A percentile compares a stretch with the other conserved stretches of the same genome.
These are phyloP conservation scores for Hyphodiscus hymeniophilus DNA, from an alignment of 495 filamentous ascomycete species.

Conservation along the genomic window DNA sequence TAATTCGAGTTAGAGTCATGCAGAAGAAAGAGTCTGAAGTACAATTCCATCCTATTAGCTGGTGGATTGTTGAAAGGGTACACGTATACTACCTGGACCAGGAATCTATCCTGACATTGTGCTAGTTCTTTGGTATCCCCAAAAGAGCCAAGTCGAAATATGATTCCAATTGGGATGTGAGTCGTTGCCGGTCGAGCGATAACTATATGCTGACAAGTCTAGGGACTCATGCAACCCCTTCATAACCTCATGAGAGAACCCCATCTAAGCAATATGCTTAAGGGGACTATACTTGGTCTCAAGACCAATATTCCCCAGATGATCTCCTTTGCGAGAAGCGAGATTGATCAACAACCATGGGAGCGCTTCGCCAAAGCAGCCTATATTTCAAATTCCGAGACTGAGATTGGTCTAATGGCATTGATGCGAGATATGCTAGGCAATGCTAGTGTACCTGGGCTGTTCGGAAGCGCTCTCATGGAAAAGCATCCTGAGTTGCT, in stretches of 20 bases:
- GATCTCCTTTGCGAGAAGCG: constrained; percentile 48
- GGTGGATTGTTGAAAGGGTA: constrained; percentile 28
- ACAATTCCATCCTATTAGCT: constrained; percentile 28
- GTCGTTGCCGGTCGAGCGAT: background rate
- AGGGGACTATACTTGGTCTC: constrained; percentile 27
- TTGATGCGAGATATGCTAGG: constrained; percentile 49
- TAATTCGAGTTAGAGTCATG: constrained; percentile 24
- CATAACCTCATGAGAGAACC: constrained; percentile 36
- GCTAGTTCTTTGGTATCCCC: constrained; percentile 43
- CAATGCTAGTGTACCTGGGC: constrained; percentile 35
- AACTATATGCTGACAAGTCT: constrained; percentile 19
- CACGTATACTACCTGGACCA: background rate
- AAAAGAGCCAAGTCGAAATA: constrained; percentile 16
- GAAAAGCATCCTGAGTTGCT: constrained; percentile 46
- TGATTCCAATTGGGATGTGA: constrained; percentile 9
- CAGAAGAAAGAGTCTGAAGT: constrained; percentile 25
- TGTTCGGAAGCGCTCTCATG: constrained; percentile 48
- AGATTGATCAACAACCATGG: constrained; percentile 54
- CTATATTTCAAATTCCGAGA: constrained; percentile 25
- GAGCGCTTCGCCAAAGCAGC: constrained; percentile 40
- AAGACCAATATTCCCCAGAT: constrained; percentile 39
- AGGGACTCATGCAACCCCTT: constrained; percentile 31
- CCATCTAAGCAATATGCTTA: constrained; percentile 32
- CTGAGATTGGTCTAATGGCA: constrained; percentile 43
- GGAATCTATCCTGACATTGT: constrained; percentile 1